Base-by-base conservation (phyloP, 805 yeast species). In the Starmerella sp. region DNA sequence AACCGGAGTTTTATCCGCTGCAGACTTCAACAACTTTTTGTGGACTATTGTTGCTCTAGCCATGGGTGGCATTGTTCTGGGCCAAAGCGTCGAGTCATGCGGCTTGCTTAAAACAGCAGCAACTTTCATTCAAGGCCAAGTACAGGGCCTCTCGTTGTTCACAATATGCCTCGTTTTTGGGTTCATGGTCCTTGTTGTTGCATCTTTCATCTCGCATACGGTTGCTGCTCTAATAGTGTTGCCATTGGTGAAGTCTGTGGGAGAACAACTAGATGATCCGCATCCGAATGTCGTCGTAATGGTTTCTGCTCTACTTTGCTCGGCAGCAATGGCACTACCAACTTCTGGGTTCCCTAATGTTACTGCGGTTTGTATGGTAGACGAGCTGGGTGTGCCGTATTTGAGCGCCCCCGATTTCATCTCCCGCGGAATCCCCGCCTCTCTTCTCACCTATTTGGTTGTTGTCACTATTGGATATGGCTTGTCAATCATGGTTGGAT, bases 261-360 rank as follows among this genome's bases (percentile, higher is more conserved):
- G 97, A n/a, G 74, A 80, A 42, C 73, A 75, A 22, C 62, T 73
- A 63, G 67, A 59, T 2, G 67, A 66, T 32, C 93, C 95, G 15
- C 97, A 87, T 69, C 95, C 97, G 37, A 77, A 89, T 59, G 66
- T 91, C 47, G 73, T 93, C 62, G 84, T 93, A 48, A 77, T 80
- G 82, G 69, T 74, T 5, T 70, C 81, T 4, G 80, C 83, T 0
- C 65, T 80, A 53, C 73, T 93, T 58, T 87, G 97, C 64, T 91
- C 97, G 0, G 83, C 86, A 38, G 98, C 97, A 2, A 93, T 93
- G 97, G 97, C 96, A 1, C 73, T 93, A 53, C 97, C 98, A 32
- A 93, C 97, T 0, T 86, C 95, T 2, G 97, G 98, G 0, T 91
- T 93, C 75, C 98, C 98, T 5, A 93, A 93, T 64, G 96, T 93